Evolutionary conservation across 1,284 basidiomycete species (phyloP), one percentile per base, ranked within the genome.

Genomic region (Violaceomyces palustris): DNA sequence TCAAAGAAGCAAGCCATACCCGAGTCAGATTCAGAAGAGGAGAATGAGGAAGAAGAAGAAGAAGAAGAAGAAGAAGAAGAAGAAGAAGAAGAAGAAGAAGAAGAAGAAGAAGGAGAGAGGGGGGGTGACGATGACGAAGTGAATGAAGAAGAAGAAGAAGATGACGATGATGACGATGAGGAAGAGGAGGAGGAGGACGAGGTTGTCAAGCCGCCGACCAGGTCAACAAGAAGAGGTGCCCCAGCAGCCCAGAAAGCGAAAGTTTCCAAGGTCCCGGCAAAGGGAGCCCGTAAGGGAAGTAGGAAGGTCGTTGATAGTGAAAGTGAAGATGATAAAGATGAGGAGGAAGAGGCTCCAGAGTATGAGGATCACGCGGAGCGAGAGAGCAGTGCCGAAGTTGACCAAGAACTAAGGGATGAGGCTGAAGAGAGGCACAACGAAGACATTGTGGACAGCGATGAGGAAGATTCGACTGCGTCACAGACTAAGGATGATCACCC

Each of bases 1-100:
- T n/a, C n/a, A n/a, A n/a, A n/a, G n/a, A n/a, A n/a, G n/a, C n/a
- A n/a, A n/a, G n/a, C n/a, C n/a, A n/a, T n/a, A n/a, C n/a, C n/a
- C n/a, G n/a, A n/a, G n/a, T n/a, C n/a, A 17, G 39, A 53, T 3
- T 48, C 51, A 4, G 45, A 51, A 19, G 39, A 50, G 12, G 39
- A 59, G 8, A 37, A 57, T 2, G 41, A 49, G 15, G 36, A 41
- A 19, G 19, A 35, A 12, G 24, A 57, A 29, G 39, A 42, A 6
- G 45, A 56, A 25, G 44, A 56, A 18, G 39, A 44, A 21, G 35
- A 49, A 24, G 40, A 39, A 17, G 35, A 45, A 21, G 44, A 37
- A 10, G 17, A 56, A 18, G 39, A 44, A 21, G 35, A 49, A 24
- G 40, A 39, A 17, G 35, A 45, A 21, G 44, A 37, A 40, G 39